A percentile compares a stretch with the other conserved stretches of the same genome.
phyloP scores from a whole-genome alignment of 2,329 filamentous ascomycete species.

The Pseudogymnoascus sp. region DNA sequence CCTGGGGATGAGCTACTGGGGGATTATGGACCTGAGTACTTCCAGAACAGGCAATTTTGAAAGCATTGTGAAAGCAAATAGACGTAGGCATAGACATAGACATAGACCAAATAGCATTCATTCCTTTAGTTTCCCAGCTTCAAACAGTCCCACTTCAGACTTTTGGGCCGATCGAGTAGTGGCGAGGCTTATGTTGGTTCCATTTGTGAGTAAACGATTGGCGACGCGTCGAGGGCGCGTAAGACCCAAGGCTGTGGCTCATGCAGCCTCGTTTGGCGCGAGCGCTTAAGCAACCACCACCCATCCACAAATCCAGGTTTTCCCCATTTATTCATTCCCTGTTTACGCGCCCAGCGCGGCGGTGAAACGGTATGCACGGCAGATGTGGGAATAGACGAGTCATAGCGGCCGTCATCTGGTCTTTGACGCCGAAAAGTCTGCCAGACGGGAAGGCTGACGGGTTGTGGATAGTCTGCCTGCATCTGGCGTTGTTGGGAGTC shows the following conservation, averaged over 20 bases:
- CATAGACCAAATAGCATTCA: not conserved
- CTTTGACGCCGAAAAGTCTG: conserved; percentile 1
- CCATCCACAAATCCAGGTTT: not conserved
- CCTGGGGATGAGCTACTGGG: not conserved
- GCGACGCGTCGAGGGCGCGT: not conserved
- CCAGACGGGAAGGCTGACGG: not conserved
- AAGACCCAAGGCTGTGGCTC: not conserved
- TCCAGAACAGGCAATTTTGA: not conserved
- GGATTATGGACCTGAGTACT: not conserved
- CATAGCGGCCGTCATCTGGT: not conserved
- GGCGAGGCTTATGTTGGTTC: not conserved
- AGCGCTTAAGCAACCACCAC: conserved; percentile 3
- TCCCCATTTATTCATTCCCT: not conserved
- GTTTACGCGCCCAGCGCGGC: not conserved
- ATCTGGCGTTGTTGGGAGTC: not conserved
- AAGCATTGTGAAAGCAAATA: not conserved
- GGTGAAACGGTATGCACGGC: conserved; percentile 3
- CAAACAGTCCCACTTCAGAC: not conserved
- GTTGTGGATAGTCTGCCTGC: not conserved
- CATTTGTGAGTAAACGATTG: not conserved
- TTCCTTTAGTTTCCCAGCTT: not conserved
- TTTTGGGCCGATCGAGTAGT: not conserved
- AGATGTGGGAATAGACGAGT: not conserved
- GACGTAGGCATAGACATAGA: not conserved
- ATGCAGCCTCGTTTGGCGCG: not conserved